Evolutionary conservation across 352 stramenopile species (phyloP), one percentile per base, ranked within the genome.

Genomic region (Thalassiosira hispida): DNA sequence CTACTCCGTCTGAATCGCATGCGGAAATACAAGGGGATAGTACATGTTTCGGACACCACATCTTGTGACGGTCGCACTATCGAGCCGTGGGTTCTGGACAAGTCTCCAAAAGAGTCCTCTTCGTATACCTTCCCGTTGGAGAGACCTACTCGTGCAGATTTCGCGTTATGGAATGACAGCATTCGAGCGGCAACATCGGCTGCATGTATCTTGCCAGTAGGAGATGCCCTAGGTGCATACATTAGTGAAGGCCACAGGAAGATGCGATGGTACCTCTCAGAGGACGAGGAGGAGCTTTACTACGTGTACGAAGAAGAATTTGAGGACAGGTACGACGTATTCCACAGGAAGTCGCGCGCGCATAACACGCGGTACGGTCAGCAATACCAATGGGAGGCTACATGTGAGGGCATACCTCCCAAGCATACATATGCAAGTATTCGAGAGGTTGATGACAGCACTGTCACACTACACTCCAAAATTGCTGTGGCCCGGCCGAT

Each of bases 121-220:
- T 2, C 4, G 23, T 23, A 42, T 20, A 18, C 12, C 2, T 70
- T 53, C 27, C 31, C 61, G 31, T 4, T n/a, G 7, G 46, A 70
- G 20, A 9, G 12, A 5, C 61, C 61, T 11, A 70, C 61, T 18
- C 22, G 42, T 31, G 9, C 42, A 14, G 61, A 70, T 38, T 59
- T 70, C 8, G 8, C 12, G 2, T 16, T 47, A 0, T 70, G 61
- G 61, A 14, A 33, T 2, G 22, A 51, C 18, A 29, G 6, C n/a
- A 29, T 67, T 5, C 12, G 12, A 3, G 33, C 59, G 8, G 23
- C n/a, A 11, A 40, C 16, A 7, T 33, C 18, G 25, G 12, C 29
- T 20, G 14, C 56, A 12, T 23, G 40, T 2, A 44, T 46, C 27
- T 9, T 57, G 8, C 23, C 49, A 57, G 7, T 3, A 11, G 7